These are phyloP conservation scores for Podila clonocystis DNA, from an alignment of 192 early-diverging fungal genomes.

Conservation along the genomic window DNA sequence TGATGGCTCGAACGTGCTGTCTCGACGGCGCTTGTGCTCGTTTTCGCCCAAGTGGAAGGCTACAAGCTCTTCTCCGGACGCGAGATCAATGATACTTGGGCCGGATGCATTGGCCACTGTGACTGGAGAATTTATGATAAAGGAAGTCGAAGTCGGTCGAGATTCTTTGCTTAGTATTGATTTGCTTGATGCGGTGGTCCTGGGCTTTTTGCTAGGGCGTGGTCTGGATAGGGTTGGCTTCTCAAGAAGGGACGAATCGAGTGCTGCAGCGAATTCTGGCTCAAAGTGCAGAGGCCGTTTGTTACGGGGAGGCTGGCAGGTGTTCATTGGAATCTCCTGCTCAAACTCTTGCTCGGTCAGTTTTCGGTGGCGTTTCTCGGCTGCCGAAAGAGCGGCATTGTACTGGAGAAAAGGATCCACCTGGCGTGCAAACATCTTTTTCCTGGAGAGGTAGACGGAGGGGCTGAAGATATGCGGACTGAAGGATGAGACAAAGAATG, in stretches of 20 bases:
- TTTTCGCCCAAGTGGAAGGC: constrained; percentile 38
- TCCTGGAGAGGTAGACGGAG: background rate
- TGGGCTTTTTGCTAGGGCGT: background rate
- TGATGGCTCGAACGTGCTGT: background rate
- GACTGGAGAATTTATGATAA: background rate
- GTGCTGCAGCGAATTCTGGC: constrained; percentile 34
- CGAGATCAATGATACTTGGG: constrained; percentile 46
- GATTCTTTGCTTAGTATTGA: background rate
- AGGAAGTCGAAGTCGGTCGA: background rate
- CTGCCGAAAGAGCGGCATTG: constrained; percentile 16
- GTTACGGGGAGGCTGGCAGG: background rate
- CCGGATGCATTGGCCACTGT: constrained; percentile 5
- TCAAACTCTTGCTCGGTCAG: background rate
- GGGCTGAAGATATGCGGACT: too few species aligned
- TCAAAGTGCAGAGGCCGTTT: constrained; percentile 41
- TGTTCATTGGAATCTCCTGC: background rate
- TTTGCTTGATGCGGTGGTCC: background rate
- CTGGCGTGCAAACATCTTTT: constrained; percentile 37
- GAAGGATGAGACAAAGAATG: too few species aligned
- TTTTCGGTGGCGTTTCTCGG: constrained; percentile 12
- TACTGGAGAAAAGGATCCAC: constrained; percentile 24
- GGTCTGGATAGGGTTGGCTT: background rate
- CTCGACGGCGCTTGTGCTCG: constrained; percentile 31
- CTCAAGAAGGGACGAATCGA: constrained; percentile 25
- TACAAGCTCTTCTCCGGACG: constrained; percentile 46